Percentiles rank a stretch among this genome's conserved stretches.
These are phyloP conservation scores for Tolypocladium tropicale DNA, from an alignment of 2,329 filamentous ascomycete genomes.

Conservation along the genomic window DNA sequence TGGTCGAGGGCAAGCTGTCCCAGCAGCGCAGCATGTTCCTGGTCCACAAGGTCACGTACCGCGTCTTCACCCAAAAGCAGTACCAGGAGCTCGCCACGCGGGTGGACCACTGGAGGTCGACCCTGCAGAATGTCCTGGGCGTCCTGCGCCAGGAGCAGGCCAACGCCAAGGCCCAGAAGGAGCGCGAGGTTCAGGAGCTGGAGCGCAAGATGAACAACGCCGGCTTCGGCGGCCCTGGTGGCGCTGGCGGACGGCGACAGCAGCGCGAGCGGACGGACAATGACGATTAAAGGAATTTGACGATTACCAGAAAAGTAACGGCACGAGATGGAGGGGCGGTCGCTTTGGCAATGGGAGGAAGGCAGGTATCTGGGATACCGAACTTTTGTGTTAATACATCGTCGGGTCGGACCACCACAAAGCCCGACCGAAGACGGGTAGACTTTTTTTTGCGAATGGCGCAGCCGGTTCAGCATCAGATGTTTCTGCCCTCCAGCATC, in stretches of 20 bases:
- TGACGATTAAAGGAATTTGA: slow-evolving; percentile 36
- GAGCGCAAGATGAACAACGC: slow-evolving; percentile 53
- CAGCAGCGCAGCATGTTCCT: slow-evolving; percentile 90
- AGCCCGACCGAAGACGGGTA: slow-evolving; percentile 15
- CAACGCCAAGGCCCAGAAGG: slow-evolving; percentile 65
- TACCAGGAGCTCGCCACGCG: slow-evolving; percentile 90
- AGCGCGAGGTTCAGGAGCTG: slow-evolving; percentile 63
- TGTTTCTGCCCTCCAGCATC: slow-evolving; percentile 13
- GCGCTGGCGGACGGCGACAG: slow-evolving; percentile 20
- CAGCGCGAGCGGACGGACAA: slow-evolving; percentile 42
- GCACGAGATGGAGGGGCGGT: slow-evolving; percentile 8
- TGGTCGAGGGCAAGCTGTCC: slow-evolving; percentile 93
- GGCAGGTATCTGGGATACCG: slow-evolving; percentile 8
- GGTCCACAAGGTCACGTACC: slow-evolving; percentile 91
- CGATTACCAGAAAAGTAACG: neutral
- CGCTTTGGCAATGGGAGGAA: slow-evolving; percentile 7
- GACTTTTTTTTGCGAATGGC: slow-evolving; percentile 19
- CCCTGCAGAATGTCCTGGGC: slow-evolving; percentile 65
- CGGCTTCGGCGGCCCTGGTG: slow-evolving; percentile 23
- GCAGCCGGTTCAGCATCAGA: slow-evolving; percentile 25
- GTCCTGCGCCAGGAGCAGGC: slow-evolving; percentile 75
- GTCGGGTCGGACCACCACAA: slow-evolving; percentile 11
- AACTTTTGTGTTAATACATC: slow-evolving; percentile 22
- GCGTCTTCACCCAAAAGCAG: slow-evolving; percentile 95
- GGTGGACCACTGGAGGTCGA: slow-evolving; percentile 83